Evolutionary conservation across 164 flowering plant species (phyloP).

Genomic region (Euptelea pleiosperma): DNA sequence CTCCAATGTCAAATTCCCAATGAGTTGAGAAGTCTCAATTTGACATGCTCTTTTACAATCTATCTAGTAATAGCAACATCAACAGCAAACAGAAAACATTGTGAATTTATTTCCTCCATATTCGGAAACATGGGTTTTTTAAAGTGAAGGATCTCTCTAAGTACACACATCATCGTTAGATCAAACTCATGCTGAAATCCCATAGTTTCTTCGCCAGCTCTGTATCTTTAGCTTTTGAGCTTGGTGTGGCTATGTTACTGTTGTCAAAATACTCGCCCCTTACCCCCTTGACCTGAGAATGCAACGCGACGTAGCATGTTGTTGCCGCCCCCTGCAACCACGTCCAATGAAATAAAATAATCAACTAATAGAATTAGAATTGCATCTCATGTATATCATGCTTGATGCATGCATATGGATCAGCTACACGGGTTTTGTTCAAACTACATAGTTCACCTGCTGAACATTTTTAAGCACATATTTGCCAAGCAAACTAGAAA

Average conservation of each 20-base stretch:
- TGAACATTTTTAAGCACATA: conserved; percentile 45
- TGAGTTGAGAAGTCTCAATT: too few relatives aligned
- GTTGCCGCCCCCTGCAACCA: conserved; percentile 75
- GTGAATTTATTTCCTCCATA: neutral
- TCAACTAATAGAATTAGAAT: too few relatives aligned
- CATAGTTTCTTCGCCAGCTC: conserved; percentile 62
- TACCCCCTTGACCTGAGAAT: conserved; percentile 58
- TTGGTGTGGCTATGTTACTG: conserved; percentile 42
- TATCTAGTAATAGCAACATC: too few relatives aligned
- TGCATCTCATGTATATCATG: neutral
- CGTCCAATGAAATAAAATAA: neutral
- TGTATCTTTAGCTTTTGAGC: conserved; percentile 36
- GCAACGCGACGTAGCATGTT: conserved; percentile 71
- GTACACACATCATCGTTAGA: conserved; percentile 1
- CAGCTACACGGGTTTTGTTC: neutral
- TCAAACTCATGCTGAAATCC: conserved; percentile 61
- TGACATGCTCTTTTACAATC: too few relatives aligned
- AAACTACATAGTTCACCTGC: conserved; percentile 36
- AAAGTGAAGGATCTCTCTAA: neutral
- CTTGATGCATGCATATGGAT: neutral
- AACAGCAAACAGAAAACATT: too few relatives aligned
- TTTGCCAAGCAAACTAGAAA: conserved; percentile 28
- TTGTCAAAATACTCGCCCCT: conserved; percentile 59
- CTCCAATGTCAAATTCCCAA: too few relatives aligned
- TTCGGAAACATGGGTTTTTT: neutral